A percentile compares a stretch with the other conserved stretches of the same genome.
Evolutionary conservation across 495 filamentous ascomycete species (phyloP).

Genomic region (Penicillium subrubescens): DNA sequence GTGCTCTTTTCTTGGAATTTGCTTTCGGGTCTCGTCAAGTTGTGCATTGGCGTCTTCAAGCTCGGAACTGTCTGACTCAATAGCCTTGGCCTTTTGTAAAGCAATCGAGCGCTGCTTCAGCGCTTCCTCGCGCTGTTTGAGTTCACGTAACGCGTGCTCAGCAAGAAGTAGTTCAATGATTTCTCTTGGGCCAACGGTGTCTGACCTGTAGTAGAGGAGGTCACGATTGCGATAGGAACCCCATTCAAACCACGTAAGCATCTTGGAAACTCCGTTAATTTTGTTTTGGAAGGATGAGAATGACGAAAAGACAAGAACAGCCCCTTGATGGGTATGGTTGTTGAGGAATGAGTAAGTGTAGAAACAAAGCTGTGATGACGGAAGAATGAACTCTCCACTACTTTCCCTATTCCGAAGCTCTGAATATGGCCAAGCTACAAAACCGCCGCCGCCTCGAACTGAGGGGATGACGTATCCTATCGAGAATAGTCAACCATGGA

Average conservation of each 20-base stretch:
- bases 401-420: neutral
- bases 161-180: neutral
- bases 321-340: too few species aligned
- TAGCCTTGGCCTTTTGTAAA: conserved; percentile 9
- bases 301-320: neutral
- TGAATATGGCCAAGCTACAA: neutral
- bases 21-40: neutral
- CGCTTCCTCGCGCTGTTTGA: conserved; percentile 4
- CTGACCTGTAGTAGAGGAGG: neutral
- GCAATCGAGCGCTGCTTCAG: neutral
- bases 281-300: neutral
- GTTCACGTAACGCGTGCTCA: conserved; percentile 8
- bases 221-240: too few species aligned
- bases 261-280: neutral
- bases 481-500: too few species aligned
- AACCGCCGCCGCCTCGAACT: neutral
- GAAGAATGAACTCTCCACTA: neutral
- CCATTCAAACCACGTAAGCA: neutral
- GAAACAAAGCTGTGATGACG: neutral
- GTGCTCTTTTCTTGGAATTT: neutral
- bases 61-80: neutral
- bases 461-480: neutral
- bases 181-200: neutral
- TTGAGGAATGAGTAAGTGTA: too few species aligned
- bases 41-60: conserved; percentile 1